Base-by-base conservation (phyloP, 768 basidiomycete genomes). In the Mycena galericulata region DNA sequence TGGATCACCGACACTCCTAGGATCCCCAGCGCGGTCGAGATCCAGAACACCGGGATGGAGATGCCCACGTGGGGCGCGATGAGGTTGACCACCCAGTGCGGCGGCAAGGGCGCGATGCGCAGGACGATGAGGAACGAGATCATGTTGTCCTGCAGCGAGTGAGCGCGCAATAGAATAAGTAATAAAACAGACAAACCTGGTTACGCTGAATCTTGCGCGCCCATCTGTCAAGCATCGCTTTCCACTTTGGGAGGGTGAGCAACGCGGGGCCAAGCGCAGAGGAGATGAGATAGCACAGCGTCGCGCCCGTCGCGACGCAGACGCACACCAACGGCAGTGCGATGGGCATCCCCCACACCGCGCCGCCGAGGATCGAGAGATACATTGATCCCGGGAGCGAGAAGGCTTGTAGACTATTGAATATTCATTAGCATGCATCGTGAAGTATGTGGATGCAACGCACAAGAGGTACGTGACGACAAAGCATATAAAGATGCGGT, bases 331-430 rank as follows among this genome's bases (percentile, higher is more conserved):
- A 87, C 6, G 94, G 92, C 6, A 98, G 85, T 0, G 97, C 97
- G 14, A 90, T 81, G 3, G 93, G 80, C 30, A 97, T 91, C 41
- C 97, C 97, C 91, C 96, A 99, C 4, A 98, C 93, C 0, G 97
- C 97, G 36, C 97, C 97, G 22, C 94, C 96, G 15, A 98, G 89
- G 74, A 99, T 98, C 59, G 96, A 96, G 53, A 99, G 88, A 77
- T 99, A 99, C 96, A 99, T 97, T 46, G 96, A 97, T 1, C 97
- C 97, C 0, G 97, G 97, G 17, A 98, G 86, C 9, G 96, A 97
- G 81, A 98, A 99, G 0, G 96, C 95, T 84, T 99, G 97, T 9
- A 98, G 85, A 81, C 96, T 97, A n/a, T n/a, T n/a, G n/a, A 75
- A 12, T 41, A 24, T 27, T 24, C 57, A 24, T 66, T 45, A 26